Base-by-base conservation (phyloP, 164 flowering plant species). In the Platanus orientalis region DNA sequence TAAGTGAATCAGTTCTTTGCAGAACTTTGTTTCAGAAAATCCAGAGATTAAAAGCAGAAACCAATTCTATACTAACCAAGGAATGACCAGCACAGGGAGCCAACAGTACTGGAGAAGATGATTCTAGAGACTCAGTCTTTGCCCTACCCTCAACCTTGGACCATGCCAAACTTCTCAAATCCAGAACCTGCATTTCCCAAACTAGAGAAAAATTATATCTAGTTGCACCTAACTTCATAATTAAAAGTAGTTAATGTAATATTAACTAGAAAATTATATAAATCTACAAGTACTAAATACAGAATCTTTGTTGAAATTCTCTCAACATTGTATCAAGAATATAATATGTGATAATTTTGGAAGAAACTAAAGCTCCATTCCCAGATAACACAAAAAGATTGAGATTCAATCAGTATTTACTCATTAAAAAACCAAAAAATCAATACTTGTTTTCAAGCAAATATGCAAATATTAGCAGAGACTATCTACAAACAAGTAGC, bases 81-180 rank as follows among this genome's bases (percentile, higher is more conserved):
- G 99, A 83, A 83, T 95, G 95, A 69, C 97, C 99, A 42, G 99
- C 98, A 81, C 96, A 86, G 40, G 97, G 84, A 65, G 89, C 44
- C 61, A 80, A 27, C 20, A 67, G 56, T 21, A 69, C 78, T 3
- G 80, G 72, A 61, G 83, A 65, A 32, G 82, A 69, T 57, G 82
- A 71, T 44, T 88, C 97, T 27, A 19, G 56, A 25, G 86, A 69
- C 36, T 80, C 87, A 27, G 70, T 49, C 47, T 57, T 81, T 34
- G 67, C 66, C 72, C 83, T 87, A 45, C 71, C 77, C 63, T 90
- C 97, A 65, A 88, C 79, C 72, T 73, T 95, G 60, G 96, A 85
- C 99, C 99, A 95, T 24, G 87, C 79, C 92, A 96, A 88, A 69
- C 76, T 90, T 82, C 81, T 88, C 81, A 92, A 75, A 82, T 92